These are phyloP conservation scores for Kalaharituber pfeilii DNA, from an alignment of 2,329 filamentous ascomycete species.

Conservation along the genomic window DNA sequence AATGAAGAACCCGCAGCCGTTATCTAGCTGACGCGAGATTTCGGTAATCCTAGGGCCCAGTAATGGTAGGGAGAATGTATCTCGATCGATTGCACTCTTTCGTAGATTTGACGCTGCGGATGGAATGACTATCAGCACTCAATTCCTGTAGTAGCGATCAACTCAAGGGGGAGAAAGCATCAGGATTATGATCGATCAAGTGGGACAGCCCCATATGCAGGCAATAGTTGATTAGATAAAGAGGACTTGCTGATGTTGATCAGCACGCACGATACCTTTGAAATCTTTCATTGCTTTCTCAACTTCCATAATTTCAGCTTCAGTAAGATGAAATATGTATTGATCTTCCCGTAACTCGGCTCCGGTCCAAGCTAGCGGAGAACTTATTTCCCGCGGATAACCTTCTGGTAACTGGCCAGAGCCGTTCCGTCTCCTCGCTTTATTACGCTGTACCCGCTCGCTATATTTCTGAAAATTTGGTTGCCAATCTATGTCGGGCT, in stretches of 20 bases:
- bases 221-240: no score
- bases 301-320: constrained; percentile 34
- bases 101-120: constrained; percentile 32
- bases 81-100: constrained; percentile 37
- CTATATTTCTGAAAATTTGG: not conserved
- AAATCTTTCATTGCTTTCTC: constrained; percentile 35
- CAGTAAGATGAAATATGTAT: constrained; percentile 33
- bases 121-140: no score
- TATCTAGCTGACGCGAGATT: constrained; percentile 36
- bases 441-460: not conserved
- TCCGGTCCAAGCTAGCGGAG: constrained; percentile 37
- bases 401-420: not conserved
- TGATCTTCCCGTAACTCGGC: constrained; percentile 28
- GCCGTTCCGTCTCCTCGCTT: not conserved
- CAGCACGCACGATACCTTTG: no score
- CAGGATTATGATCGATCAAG: no score
- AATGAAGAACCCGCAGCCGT: constrained; percentile 45
- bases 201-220: no score
- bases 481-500: not conserved
- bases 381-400: constrained; percentile 4
- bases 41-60: constrained; percentile 37
- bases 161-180: no score
- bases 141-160: no score
- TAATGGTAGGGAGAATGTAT: constrained; percentile 43
- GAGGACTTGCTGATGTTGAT: no score